Conservation (phyloP, 441 rosid genomes). For the Gossypium davidsonii region DNA sequence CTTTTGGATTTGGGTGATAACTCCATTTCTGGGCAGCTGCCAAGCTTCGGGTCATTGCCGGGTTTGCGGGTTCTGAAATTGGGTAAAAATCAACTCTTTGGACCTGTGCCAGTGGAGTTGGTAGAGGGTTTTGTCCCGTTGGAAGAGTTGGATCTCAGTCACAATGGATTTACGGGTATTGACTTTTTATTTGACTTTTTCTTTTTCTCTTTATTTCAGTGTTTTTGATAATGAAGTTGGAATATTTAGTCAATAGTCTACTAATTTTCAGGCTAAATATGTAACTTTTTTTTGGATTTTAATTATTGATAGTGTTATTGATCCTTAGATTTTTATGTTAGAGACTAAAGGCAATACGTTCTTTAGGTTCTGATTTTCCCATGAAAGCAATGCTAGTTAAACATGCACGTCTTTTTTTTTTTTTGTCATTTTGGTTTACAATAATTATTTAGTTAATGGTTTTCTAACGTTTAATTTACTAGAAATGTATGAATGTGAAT, state of each 20-base stretch:
- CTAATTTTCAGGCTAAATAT: not conserved
- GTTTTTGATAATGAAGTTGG: not conserved
- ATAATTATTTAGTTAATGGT: not conserved
- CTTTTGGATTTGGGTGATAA: constrained; percentile 57
- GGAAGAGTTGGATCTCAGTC: constrained; percentile 80
- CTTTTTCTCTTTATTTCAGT: not conserved
- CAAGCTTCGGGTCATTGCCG: constrained; percentile 47
- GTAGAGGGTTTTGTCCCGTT: constrained; percentile 47
- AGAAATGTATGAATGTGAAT: not conserved
- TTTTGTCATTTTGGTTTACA: not conserved
- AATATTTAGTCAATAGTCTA: not conserved
- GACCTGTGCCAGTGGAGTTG: constrained; percentile 57
- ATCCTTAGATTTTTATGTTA: not conserved
- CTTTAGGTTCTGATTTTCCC: not conserved
- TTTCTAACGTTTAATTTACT: not conserved
- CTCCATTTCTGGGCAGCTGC: constrained; percentile 54
- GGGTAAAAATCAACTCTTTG: constrained; percentile 57
- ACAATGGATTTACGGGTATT: constrained; percentile 80
- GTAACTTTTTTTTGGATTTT: not conserved
- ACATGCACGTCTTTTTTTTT: not conserved
- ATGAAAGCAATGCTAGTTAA: constrained; percentile 1
- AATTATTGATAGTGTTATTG: not conserved
- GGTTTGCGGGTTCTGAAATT: constrained; percentile 48
- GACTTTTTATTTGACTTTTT: not conserved
- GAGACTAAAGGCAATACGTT: not conserved